Evolutionary conservation across 345 rosid species (phyloP).

Genomic region (Toxicodendron radicans): DNA sequence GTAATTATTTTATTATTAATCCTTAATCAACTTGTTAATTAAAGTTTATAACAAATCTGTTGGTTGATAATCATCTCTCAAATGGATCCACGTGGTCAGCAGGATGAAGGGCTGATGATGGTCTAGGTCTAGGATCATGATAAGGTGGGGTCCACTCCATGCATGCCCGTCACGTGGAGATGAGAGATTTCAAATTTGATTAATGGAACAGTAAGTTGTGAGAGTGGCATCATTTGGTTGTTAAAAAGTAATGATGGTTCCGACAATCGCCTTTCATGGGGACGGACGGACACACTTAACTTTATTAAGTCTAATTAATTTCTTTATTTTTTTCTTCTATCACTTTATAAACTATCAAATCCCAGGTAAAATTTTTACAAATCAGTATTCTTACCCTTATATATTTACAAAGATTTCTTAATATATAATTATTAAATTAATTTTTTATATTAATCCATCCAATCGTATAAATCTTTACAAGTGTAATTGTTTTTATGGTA

Average conservation of each 20-base stretch:
- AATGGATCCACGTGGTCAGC: slow-evolving; percentile 3
- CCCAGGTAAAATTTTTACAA: too few species aligned
- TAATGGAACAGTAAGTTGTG: background rate
- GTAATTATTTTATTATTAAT: background rate
- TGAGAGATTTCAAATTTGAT: background rate
- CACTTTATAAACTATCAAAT: too few species aligned
- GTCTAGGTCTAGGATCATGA: background rate
- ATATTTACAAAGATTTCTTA: too few species aligned
- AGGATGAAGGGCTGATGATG: background rate
- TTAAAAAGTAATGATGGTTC: slow-evolving; percentile 9
- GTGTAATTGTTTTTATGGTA: too few species aligned
- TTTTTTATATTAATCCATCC: too few species aligned
- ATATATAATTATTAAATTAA: too few species aligned
- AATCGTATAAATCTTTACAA: too few species aligned
- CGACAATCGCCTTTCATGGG: background rate
- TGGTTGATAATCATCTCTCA: background rate
- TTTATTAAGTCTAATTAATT: too few species aligned
- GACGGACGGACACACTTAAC: too few species aligned
- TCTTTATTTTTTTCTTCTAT: too few species aligned
- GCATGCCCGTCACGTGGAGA: background rate
- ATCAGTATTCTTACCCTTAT: too few species aligned
- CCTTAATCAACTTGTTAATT: background rate
- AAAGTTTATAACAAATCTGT: background rate
- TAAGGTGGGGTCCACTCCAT: background rate
- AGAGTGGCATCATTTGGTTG: slow-evolving; percentile 12